Conservation (phyloP, 768 basidiomycete species). For the Exsudoporus frostii region DNA sequence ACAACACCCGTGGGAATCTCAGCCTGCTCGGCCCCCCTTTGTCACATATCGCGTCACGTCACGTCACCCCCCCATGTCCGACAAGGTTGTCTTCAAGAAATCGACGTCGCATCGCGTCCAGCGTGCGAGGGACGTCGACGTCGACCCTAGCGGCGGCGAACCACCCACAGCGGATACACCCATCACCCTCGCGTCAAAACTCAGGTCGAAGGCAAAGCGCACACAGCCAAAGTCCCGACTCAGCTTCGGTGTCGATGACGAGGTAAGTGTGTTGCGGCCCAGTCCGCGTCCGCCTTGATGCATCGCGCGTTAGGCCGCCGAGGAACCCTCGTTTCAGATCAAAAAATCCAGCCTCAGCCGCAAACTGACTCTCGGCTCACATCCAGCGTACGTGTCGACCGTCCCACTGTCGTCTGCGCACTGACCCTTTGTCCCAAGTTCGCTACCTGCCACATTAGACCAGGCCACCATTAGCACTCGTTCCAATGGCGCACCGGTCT, state of each 20-base stretch:
- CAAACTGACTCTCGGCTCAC: conserved; percentile 56
- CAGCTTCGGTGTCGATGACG: conserved; percentile 73
- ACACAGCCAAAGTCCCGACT: conserved; percentile 62
- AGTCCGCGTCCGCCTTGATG: conserved; percentile 17
- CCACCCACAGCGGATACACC: conserved; percentile 40
- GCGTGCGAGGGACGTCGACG: conserved; percentile 38
- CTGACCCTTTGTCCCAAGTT: conserved; percentile 27
- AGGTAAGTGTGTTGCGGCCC: conserved; percentile 42
- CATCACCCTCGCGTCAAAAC: conserved; percentile 56
- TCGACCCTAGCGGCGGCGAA: conserved; percentile 28
- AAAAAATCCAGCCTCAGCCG: conserved; percentile 78
- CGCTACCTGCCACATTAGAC: conserved; percentile 47
- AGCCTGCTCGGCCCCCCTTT: neutral
- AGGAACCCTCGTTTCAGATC: conserved; percentile 67
- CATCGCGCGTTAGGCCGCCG: conserved; percentile 45
- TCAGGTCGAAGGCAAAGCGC: conserved; percentile 71
- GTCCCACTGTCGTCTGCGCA: neutral
- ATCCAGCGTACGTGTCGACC: conserved; percentile 43
- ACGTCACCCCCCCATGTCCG: conserved; percentile 16
- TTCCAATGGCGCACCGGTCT: conserved; percentile 53
- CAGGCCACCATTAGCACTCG: conserved; percentile 49
- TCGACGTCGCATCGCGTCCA: conserved; percentile 39
- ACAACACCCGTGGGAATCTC: conserved; percentile 29
- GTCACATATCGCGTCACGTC: conserved; percentile 27
- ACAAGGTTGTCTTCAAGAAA: conserved; percentile 42